Base-by-base conservation (phyloP, 805 yeast species). In the Tetrapisispora iriomotensis region DNA sequence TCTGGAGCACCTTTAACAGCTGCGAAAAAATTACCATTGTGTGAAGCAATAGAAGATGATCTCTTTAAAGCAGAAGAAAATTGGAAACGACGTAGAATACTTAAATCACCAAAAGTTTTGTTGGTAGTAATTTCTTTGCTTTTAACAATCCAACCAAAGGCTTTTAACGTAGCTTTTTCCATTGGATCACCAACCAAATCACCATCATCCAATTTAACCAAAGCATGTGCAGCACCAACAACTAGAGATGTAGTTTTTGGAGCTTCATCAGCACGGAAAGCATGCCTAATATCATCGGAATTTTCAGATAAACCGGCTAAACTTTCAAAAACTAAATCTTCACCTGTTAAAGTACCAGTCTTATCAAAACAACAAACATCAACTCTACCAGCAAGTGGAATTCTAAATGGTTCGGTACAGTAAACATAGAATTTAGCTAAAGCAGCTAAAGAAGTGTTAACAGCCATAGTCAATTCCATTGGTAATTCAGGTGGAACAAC, bases 401-500 rank as follows among this genome's bases (percentile, higher is more conserved):
- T 88, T 67, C 98, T 77, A 70, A 92, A 92, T 14, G 98, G 98
- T 64, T 92, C 98, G 31, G 98, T 92, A 70, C 98, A 92, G 68
- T 82, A 92, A 46, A 92, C 80, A 60, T 80, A 88, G 60, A 72
- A 80, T 63, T 92, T 92, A 51, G 82, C 78, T 48, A 92, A 71
- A 3, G 96, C 87, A 43, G 87, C 77, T 60, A 92, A 70, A 6
- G 97, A 88, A 28, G 83, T 73, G 64, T 92, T 92, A 29, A 92
- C 98, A 44, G 98, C 97, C 90, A 92, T 81, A 12, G 98, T 92
- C 53, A 92, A 74, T 68, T 92, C 98, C 97, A 92, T 92, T 43
- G 98, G 98, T 50, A 92, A 73, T 66, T 92, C 98, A 31, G 98
- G 98, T 27, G 98, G 98, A 29, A 92, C 98, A 47, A 92, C 98